Percentiles rank a stretch among this genome's conserved stretches.
Conservation (phyloP, 129 eudicot genomes). For the Pulicaria dysenterica region DNA sequence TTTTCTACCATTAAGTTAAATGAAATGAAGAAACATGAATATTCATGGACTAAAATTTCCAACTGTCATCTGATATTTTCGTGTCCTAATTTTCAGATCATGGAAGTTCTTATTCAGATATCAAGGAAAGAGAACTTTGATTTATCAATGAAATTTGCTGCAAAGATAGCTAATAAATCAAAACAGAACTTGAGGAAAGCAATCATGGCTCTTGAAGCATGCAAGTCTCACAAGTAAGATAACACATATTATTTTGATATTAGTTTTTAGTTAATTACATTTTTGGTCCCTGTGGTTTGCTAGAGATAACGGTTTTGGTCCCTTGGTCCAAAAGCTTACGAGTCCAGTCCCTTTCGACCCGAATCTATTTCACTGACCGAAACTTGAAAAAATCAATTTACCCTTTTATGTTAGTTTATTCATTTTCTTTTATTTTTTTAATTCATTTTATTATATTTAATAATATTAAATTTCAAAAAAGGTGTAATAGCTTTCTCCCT, state of each 20-base stretch:
- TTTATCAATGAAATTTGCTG: constrained; percentile 71
- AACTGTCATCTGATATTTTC: background rate
- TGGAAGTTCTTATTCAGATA: constrained; percentile 82
- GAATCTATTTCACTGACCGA: too few species aligned
- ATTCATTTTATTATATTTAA: too few species aligned
- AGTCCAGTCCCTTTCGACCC: too few species aligned
- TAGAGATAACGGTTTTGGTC: too few species aligned
- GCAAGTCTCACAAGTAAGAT: constrained; percentile 78
- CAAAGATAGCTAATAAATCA: constrained; percentile 72
- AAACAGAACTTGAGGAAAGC: constrained; percentile 71
- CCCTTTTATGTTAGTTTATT: too few species aligned
- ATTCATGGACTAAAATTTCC: constrained; percentile 4
- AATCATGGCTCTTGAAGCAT: constrained; percentile 93
- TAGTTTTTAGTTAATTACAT: background rate
- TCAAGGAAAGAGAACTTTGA: constrained; percentile 74
- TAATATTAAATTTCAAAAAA: too few species aligned
- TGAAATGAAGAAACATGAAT: constrained; percentile 10
- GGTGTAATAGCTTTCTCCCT: too few species aligned
- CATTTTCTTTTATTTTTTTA: too few species aligned
- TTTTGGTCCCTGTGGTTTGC: too few species aligned
- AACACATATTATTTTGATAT: background rate
- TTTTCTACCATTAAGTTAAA: background rate
- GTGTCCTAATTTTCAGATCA: constrained; percentile 40
- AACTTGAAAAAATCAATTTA: too few species aligned
- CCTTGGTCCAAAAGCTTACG: too few species aligned